Conservation (phyloP, 2,329 filamentous ascomycete species). For the Remersonia thermophila region DNA sequence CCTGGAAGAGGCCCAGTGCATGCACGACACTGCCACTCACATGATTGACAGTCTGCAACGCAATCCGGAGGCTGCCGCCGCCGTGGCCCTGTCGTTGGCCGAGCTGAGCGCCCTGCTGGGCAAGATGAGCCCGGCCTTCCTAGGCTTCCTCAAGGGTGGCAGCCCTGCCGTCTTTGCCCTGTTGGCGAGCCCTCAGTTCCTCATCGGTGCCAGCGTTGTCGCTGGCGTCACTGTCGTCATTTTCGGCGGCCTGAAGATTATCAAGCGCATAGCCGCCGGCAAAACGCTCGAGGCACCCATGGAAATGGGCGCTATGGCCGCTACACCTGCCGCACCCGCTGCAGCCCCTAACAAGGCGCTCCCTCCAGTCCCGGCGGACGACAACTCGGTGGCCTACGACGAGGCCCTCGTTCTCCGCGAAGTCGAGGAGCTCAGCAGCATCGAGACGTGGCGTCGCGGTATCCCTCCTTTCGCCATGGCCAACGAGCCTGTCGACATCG, state of each 20-base stretch:
- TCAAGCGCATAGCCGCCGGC: slow-evolving; percentile 57
- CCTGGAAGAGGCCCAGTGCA: slow-evolving; percentile 75
- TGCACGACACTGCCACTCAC: slow-evolving; percentile 70
- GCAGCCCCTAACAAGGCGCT: slow-evolving; percentile 1
- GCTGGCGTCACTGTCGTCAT: slow-evolving; percentile 92
- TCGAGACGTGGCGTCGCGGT: slow-evolving; percentile 47
- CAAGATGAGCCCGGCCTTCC: slow-evolving; percentile 73
- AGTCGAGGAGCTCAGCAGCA: slow-evolving; percentile 41
- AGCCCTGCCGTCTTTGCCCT: slow-evolving; percentile 81
- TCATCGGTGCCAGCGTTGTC: slow-evolving; percentile 80
- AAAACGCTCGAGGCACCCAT: slow-evolving; percentile 21
- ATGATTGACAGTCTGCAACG: slow-evolving; percentile 66
- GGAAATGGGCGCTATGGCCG: slow-evolving; percentile 14
- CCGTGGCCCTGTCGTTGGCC: slow-evolving; percentile 81
- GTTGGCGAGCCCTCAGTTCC: slow-evolving; percentile 80
- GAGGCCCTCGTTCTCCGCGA: slow-evolving; percentile 43
- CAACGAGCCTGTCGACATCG: slow-evolving; percentile 34
- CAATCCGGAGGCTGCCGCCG: slow-evolving; percentile 76
- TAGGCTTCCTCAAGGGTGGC: slow-evolving; percentile 62
- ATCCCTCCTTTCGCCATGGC: slow-evolving; percentile 36
- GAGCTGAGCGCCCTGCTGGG: slow-evolving; percentile 73
- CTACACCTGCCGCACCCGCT: background rate
- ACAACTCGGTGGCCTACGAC: slow-evolving; percentile 26
- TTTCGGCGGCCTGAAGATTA: slow-evolving; percentile 93
- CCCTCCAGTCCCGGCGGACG: slow-evolving; percentile 1